A percentile compares a stretch with the other conserved stretches of the same genome.
These are phyloP conservation scores for Ganoderma lucidum DNA, from an alignment of 1,284 basidiomycete species.

Conservation along the genomic window DNA sequence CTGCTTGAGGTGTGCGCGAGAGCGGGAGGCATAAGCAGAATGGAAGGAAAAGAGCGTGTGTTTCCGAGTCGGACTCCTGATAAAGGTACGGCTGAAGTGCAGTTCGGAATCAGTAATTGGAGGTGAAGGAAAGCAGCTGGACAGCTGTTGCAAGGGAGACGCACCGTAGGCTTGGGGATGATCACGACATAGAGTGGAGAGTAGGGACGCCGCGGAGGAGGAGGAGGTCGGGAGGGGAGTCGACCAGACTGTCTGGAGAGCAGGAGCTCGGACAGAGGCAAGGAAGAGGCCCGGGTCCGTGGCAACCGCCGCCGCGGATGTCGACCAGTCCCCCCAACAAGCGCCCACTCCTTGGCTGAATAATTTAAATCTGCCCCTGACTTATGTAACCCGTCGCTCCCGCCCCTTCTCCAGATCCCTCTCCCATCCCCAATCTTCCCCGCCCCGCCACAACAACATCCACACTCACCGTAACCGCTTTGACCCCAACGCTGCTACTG, in stretches of 20 bases:
- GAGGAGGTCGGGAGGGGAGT: not conserved
- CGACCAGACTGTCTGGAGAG: not conserved
- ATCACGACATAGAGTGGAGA: constrained; percentile 25
- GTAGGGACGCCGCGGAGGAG: not conserved
- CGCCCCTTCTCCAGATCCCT: not conserved
- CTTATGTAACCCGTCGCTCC: constrained; percentile 19
- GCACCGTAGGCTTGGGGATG: constrained; percentile 13
- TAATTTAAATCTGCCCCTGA: constrained; percentile 10
- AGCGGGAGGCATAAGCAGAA: constrained; percentile 38
- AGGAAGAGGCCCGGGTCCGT: constrained; percentile 14
- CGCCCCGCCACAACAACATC: not conserved
- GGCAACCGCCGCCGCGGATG: constrained; percentile 34
- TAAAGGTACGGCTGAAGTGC: constrained; percentile 32
- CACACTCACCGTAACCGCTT: not conserved
- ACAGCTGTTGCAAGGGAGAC: constrained; percentile 19
- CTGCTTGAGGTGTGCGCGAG: constrained; percentile 33
- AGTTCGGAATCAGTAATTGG: constrained; percentile 27
- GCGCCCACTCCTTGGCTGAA: constrained; percentile 20
- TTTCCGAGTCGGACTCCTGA: constrained; percentile 31
- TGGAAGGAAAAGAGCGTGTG: constrained; percentile 39
- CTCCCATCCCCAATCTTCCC: not conserved
- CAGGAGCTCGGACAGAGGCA: constrained; percentile 7
- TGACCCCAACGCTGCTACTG: too few species aligned
- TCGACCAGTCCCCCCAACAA: constrained; percentile 27
- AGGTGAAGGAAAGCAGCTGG: constrained; percentile 14